Conservation (phyloP, 2,329 filamentous ascomycete genomes). For the Clathrospora elynae region DNA sequence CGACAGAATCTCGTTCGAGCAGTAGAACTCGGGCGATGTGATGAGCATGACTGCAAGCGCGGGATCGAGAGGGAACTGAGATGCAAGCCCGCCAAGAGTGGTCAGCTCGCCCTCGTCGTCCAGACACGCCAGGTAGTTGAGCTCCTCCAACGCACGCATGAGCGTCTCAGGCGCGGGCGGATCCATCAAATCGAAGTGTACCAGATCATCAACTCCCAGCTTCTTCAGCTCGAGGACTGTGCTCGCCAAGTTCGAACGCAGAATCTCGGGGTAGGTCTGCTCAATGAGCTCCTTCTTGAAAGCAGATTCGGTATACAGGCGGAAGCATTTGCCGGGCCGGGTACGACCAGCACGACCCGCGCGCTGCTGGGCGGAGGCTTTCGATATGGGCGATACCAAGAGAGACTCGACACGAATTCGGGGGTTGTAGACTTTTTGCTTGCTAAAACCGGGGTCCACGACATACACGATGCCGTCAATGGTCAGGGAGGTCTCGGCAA, state of each 20-base stretch:
- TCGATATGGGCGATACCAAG: slow-evolving; percentile 96
- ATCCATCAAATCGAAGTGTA: slow-evolving; percentile 99
- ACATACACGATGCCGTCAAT: slow-evolving; percentile 99
- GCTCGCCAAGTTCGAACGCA: slow-evolving; percentile 91
- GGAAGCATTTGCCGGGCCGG: slow-evolving; percentile 96
- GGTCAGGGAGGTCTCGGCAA: slow-evolving; percentile 95
- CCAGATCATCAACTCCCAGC: slow-evolving; percentile 90
- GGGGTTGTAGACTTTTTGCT: slow-evolving; percentile 99
- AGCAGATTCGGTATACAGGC: slow-evolving; percentile 89
- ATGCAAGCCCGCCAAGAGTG: slow-evolving; percentile 80
- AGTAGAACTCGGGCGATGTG: slow-evolving; percentile 96
- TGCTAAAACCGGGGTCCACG: slow-evolving; percentile 98
- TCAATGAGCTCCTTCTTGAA: slow-evolving; percentile 99
- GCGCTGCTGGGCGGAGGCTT: slow-evolving; percentile 94
- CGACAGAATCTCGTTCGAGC: slow-evolving; percentile 96
- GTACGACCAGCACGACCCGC: slow-evolving; percentile 99
- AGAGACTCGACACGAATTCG: slow-evolving; percentile 95
- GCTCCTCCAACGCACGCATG: slow-evolving; percentile 95
- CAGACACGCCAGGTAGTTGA: slow-evolving; percentile 95
- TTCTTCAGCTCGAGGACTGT: slow-evolving; percentile 98
- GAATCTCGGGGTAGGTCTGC: slow-evolving; percentile 94
- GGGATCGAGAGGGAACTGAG: slow-evolving; percentile 94
- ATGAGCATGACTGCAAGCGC: slow-evolving; percentile 97
- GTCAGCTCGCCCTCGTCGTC: slow-evolving; percentile 97
- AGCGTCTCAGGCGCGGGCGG: slow-evolving; percentile 96